These are phyloP conservation scores for Pisolithus thermaeus DNA, from an alignment of 1,284 basidiomycete species.

Conservation along the genomic window DNA sequence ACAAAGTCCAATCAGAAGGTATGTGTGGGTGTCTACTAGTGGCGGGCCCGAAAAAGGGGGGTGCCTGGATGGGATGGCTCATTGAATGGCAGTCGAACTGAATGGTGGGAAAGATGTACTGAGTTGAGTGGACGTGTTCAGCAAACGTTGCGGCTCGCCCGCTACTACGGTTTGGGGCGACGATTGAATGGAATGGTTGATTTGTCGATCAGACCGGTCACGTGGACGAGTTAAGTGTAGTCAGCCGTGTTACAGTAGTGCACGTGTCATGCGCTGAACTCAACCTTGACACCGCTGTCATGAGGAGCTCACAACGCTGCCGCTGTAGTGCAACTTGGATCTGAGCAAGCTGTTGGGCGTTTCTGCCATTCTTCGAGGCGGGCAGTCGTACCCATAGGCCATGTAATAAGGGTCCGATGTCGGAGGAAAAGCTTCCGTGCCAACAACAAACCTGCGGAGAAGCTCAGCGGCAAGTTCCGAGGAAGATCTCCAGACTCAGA, in stretches of 20 bases:
- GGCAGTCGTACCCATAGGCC: background rate
- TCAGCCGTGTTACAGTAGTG: slow-evolving; percentile 9
- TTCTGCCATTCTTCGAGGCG: background rate
- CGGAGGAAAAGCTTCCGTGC: slow-evolving; percentile 25
- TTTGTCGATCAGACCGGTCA: slow-evolving; percentile 13
- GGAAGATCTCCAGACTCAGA: slow-evolving; percentile 21
- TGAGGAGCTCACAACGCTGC: background rate
- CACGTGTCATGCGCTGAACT: slow-evolving; percentile 16
- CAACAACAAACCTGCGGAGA: slow-evolving; percentile 26
- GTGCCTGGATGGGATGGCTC: slow-evolving; percentile 25
- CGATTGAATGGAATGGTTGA: too few species aligned
- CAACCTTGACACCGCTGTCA: slow-evolving; percentile 8
- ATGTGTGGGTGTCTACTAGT: slow-evolving; percentile 19
- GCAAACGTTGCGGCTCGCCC: too few species aligned
- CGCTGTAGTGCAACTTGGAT: background rate
- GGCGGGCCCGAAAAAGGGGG: slow-evolving; percentile 30
- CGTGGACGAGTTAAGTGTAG: slow-evolving; percentile 16
- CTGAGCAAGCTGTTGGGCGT: too few species aligned
- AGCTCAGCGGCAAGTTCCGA: slow-evolving; percentile 15
- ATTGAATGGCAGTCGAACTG: slow-evolving; percentile 3
- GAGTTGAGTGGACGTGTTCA: background rate
- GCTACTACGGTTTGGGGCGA: too few species aligned
- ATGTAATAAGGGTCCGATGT: background rate
- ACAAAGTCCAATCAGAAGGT: slow-evolving; percentile 18
- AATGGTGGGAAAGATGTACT: slow-evolving; percentile 7